phyloP scores from a whole-genome alignment of 306 rosid species.

The Carpinus fangiana region DNA sequence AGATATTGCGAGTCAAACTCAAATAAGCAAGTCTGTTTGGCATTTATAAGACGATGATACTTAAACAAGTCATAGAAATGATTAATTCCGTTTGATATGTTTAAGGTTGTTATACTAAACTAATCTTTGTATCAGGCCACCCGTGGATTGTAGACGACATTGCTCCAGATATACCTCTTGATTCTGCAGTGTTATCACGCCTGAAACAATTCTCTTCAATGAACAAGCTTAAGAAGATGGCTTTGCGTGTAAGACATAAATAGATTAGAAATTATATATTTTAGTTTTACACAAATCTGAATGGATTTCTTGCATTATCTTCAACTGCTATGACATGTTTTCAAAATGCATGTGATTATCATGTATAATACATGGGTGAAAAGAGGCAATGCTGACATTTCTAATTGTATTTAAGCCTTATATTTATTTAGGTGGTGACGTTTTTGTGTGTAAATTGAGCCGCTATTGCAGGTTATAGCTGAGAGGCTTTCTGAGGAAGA shows the following conservation, averaged over 20 bases:
- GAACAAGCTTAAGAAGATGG: conserved; percentile 70
- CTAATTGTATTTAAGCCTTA: background rate
- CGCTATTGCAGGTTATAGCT: conserved; percentile 50
- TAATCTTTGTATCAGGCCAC: conserved; percentile 46
- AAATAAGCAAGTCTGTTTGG: background rate
- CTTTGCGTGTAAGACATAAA: conserved; percentile 52
- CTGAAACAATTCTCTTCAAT: conserved; percentile 60
- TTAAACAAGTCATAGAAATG: background rate
- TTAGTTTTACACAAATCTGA: background rate
- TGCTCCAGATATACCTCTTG: conserved; percentile 66
- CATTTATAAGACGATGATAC: background rate
- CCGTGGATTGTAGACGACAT: conserved; percentile 65
- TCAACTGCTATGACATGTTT: background rate
- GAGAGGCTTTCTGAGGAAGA: conserved; percentile 67
- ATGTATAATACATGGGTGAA: background rate
- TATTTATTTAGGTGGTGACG: background rate
- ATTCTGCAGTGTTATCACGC: conserved; percentile 62
- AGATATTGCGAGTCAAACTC: too few species aligned
- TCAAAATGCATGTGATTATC: too few species aligned
- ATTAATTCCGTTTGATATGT: background rate
- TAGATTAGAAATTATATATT: background rate
- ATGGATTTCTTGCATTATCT: background rate
- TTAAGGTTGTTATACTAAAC: background rate
- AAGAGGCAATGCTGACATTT: background rate
- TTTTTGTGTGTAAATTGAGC: background rate